phyloP scores from a whole-genome alignment of 495 filamentous ascomycete genomes.

The Penicillium riverlandense region DNA sequence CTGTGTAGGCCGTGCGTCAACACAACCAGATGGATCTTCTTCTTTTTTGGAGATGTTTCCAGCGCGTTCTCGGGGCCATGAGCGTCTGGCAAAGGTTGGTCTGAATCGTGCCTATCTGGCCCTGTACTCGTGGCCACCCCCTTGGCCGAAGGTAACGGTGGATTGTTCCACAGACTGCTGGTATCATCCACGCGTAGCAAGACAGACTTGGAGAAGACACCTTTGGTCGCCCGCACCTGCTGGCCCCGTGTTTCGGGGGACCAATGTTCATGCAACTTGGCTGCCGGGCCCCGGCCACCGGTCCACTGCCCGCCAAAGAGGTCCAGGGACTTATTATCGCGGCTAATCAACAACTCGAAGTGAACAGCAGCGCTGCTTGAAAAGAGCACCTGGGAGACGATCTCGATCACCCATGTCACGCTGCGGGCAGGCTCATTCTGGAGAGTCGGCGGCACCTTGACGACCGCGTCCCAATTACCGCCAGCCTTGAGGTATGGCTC shows the following conservation, averaged over 20 bases:
- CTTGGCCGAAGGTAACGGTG: slow-evolving; percentile 59
- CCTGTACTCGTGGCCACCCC: slow-evolving; percentile 34
- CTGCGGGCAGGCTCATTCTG: slow-evolving; percentile 34
- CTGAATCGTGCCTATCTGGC: slow-evolving; percentile 6
- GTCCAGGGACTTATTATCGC: slow-evolving; percentile 76
- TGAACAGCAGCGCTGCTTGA: slow-evolving; percentile 80
- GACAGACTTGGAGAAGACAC: slow-evolving; percentile 74
- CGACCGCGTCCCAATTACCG: slow-evolving; percentile 68
- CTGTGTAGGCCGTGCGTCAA: slow-evolving; percentile 93
- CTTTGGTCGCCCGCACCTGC: slow-evolving; percentile 51
- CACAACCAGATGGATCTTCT: slow-evolving; percentile 83
- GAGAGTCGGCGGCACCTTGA: slow-evolving; percentile 63
- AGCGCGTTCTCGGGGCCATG: not conserved
- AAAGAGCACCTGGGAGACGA: slow-evolving; percentile 87
- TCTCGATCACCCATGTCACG: slow-evolving; percentile 85
- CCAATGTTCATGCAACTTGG: slow-evolving; percentile 64
- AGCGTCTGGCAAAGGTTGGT: not conserved
- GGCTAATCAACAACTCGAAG: slow-evolving; percentile 78
- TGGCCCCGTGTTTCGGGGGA: slow-evolving; percentile 38
- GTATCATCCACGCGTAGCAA: slow-evolving; percentile 79
- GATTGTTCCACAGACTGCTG: slow-evolving; percentile 81
- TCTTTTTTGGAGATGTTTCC: slow-evolving; percentile 23
- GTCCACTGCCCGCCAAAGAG: slow-evolving; percentile 38
- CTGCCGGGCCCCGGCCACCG: slow-evolving; percentile 47
- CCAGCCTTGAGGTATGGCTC: slow-evolving; percentile 95